Evolutionary conservation across 2,329 filamentous ascomycete genomes (phyloP).

Genomic region (Phaeosphaeriaceae sp.): DNA sequence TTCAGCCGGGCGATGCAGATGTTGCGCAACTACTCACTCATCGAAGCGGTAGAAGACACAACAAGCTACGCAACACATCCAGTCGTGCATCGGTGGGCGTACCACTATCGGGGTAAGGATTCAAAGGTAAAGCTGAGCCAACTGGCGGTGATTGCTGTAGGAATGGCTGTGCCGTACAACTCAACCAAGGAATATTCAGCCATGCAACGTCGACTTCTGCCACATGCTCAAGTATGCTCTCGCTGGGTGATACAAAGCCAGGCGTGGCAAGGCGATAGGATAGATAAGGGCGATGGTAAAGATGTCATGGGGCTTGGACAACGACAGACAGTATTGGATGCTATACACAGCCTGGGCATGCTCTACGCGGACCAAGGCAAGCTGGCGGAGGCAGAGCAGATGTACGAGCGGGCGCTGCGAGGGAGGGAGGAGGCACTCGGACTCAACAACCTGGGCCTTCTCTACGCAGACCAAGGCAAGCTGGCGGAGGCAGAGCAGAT

Average conservation of each 20-base stretch:
- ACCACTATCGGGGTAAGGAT: conserved; percentile 16
- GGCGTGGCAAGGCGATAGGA: background rate
- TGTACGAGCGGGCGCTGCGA: too few relatives aligned
- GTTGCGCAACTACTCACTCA: conserved; percentile 34
- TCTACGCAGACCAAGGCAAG: too few relatives aligned
- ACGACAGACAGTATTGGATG: conserved; percentile 13
- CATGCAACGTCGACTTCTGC: conserved; percentile 27
- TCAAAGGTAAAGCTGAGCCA: conserved; percentile 13
- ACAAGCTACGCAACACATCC: conserved; percentile 25
- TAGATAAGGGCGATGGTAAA: background rate
- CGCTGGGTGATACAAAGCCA: conserved; percentile 5
- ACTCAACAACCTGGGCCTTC: too few relatives aligned
- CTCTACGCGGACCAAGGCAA: conserved; percentile 27
- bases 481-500: too few relatives aligned
- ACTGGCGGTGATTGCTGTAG: conserved; percentile 18
- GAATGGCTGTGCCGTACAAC: conserved; percentile 13
- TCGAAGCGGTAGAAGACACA: conserved; percentile 17
- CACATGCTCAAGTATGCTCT: conserved; percentile 17
- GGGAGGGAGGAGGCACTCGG: too few relatives aligned
- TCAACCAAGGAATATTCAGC: conserved; percentile 10
- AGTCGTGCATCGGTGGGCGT: conserved; percentile 24
- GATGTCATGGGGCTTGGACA: conserved; percentile 5
- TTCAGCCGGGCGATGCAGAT: conserved; percentile 26
- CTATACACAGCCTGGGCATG: conserved; percentile 16
- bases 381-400: too few relatives aligned